A percentile compares a stretch with the other conserved stretches of the same genome.
phyloP scores from a whole-genome alignment of 2,329 filamentous ascomycete genomes.

The Phyllosticta citribraziliensis region DNA sequence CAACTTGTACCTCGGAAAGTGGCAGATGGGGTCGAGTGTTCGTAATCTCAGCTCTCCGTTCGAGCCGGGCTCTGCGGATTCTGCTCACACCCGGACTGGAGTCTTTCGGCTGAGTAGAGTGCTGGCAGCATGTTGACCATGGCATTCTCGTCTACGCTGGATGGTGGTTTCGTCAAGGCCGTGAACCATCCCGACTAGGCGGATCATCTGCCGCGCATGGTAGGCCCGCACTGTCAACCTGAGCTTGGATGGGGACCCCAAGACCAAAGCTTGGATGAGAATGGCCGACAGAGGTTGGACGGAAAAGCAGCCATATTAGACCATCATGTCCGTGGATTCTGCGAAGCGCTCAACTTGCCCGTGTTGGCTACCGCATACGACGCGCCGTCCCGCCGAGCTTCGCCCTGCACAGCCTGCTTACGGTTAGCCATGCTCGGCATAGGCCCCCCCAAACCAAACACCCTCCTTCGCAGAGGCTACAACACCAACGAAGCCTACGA shows the following conservation, averaged over 20 bases:
- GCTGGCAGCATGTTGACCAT: not conserved
- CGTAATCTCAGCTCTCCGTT: not conserved
- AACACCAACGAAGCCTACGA: not conserved
- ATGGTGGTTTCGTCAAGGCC: not conserved
- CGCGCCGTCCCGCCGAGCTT: slow-evolving; percentile 10
- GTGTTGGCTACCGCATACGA: not conserved
- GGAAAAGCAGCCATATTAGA: not conserved
- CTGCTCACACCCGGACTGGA: not conserved
- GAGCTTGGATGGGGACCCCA: not conserved
- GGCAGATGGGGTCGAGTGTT: not conserved
- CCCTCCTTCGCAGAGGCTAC: not conserved
- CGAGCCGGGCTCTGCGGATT: not conserved
- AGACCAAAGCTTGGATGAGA: not conserved
- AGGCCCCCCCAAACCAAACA: slow-evolving; percentile 12
- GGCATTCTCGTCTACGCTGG: not conserved
- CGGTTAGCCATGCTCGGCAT: slow-evolving; percentile 9
- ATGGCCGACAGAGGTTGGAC: not conserved
- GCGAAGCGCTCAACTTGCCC: not conserved
- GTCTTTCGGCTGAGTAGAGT: not conserved
- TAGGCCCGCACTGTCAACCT: not conserved
- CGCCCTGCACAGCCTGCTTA: not conserved
- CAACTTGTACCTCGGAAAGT: not conserved
- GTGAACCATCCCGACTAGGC: not conserved
- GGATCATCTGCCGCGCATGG: not conserved
- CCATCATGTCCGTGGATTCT: not conserved